Conservation (phyloP, 768 basidiomycete genomes). For the Terana coerulea region DNA sequence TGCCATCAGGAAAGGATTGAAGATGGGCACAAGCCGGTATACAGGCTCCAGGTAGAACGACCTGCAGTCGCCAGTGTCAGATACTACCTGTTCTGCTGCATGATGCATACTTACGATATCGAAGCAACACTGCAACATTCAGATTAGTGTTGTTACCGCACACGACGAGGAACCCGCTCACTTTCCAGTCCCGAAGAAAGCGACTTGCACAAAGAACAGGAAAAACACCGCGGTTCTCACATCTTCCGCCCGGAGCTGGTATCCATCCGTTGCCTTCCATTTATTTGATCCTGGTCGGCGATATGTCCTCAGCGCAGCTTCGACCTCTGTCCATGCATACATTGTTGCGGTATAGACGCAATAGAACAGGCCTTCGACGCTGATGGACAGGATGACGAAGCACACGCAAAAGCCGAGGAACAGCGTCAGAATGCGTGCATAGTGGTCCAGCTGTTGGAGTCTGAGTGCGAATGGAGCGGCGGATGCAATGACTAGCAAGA, state of each 20-base stretch:
- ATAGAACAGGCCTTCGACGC: slow-evolving; percentile 79
- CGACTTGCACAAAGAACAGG: slow-evolving; percentile 82
- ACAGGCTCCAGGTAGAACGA: slow-evolving; percentile 89
- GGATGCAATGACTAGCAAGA: slow-evolving; percentile 42
- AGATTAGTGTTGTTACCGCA: slow-evolving; percentile 1
- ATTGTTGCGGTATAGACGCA: slow-evolving; percentile 62
- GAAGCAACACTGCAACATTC: slow-evolving; percentile 59
- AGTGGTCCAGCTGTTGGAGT: slow-evolving; percentile 23
- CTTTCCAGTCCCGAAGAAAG: slow-evolving; percentile 80
- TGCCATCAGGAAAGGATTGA: slow-evolving; percentile 83
- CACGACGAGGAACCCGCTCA: slow-evolving; percentile 14
- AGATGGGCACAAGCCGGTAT: slow-evolving; percentile 81
- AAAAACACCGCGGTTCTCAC: slow-evolving; percentile 77
- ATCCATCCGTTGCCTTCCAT: slow-evolving; percentile 4
- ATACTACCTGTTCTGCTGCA: too few species aligned
- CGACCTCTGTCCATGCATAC: slow-evolving; percentile 65
- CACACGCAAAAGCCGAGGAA: slow-evolving; percentile 72
- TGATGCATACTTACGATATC: slow-evolving; percentile 67
- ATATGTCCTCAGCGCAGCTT: slow-evolving; percentile 32
- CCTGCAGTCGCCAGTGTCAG: slow-evolving; percentile 26
- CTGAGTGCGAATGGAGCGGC: slow-evolving; percentile 45
- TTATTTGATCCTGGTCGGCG: not conserved
- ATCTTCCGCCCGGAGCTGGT: slow-evolving; percentile 43
- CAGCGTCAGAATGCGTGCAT: slow-evolving; percentile 49
- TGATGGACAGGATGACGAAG: slow-evolving; percentile 79